Evolutionary conservation across 768 basidiomycete species (phyloP).

Genomic region (Paxillus ammoniavirescens): DNA sequence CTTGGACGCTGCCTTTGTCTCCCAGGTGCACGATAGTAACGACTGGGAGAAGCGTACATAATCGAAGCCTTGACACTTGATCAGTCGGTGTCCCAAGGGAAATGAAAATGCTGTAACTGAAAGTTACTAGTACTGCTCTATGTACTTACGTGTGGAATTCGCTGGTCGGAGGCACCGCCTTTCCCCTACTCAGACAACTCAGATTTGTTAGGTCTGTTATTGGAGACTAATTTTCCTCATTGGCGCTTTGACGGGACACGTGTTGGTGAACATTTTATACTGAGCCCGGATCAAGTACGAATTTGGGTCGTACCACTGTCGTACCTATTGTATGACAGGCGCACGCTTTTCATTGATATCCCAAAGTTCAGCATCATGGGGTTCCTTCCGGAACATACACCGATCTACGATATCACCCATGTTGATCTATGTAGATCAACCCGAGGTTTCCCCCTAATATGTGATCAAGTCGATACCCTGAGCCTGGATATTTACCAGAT

Average conservation of each 20-base stretch:
- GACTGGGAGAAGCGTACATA: constrained; percentile 14
- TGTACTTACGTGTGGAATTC: too few species aligned
- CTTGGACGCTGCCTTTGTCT: constrained; percentile 13
- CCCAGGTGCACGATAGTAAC: constrained; percentile 6
- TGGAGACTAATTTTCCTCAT: neutral
- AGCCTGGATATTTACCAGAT: constrained; percentile 36
- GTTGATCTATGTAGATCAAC: neutral
- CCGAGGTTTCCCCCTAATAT: constrained; percentile 1
- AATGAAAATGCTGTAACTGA: neutral
- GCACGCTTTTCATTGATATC: too few species aligned
- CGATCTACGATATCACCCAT: neutral
- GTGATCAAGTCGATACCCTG: constrained; percentile 22
- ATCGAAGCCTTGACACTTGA: neutral
- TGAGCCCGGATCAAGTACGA: too few species aligned
- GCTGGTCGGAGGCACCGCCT: too few species aligned
- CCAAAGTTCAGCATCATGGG: too few species aligned
- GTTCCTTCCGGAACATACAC: too few species aligned
- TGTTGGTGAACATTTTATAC: too few species aligned
- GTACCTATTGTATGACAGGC: too few species aligned
- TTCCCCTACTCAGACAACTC: too few species aligned
- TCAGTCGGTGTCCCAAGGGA: neutral
- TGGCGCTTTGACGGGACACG: neutral
- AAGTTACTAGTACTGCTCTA: too few species aligned
- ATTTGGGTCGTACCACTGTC: too few species aligned
- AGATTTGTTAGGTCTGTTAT: too few species aligned